Base-by-base conservation (phyloP, 208 protist genomes). In the Crithidia mellificae region DNA sequence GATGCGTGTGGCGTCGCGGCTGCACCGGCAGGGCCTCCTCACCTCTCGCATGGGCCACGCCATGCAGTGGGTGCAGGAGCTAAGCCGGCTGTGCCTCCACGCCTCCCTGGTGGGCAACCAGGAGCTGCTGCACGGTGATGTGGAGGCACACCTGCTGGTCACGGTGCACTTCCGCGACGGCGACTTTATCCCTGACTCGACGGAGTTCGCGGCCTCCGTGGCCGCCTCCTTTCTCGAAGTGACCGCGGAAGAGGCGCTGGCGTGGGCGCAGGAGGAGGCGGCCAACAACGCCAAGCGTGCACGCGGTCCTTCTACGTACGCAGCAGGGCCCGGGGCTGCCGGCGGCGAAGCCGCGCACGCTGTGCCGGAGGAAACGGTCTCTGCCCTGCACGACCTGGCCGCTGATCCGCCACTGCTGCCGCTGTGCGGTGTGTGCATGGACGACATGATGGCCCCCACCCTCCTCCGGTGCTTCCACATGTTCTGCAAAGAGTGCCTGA, bases 401-500 rank as follows among this genome's bases (percentile, higher is more conserved):
- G 68, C 64, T 8, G 62, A 68, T 19, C 80, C 84, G 14, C 78
- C 84, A 22, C 29, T 72, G 47, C 22, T 87, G 22, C 72, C 80
- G 49, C 53, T 57, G 34, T 90, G 84, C 46, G 63, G 66, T 22
- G 57, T 90, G 6, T 87, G 81, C 57, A 65, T 87, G 54, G 80
- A 87, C 57, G 46, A 47, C 51, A 84, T 85, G 80, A 44, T 46
- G 8, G 72, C 68, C 19, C 84, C 81, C 27, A 87, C 81, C 6
- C 46, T 85, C 36, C 58, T 87, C 27, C 67, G 47, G 29, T 90
- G 84, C 66, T 61, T 79, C 52, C 84, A 90, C 72, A 43, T 87
- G 50, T 90, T 81, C 55, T 90, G 84, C 72, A 78, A 79, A 47
- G 81, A 84, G 56, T 90, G 84, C 61, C 39, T 86, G 52, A 44